Evolutionary conservation across 2,329 filamentous ascomycete genomes (phyloP), one percentile per base, ranked within the genome.

Genomic region (Colletotrichum tropicicola): DNA sequence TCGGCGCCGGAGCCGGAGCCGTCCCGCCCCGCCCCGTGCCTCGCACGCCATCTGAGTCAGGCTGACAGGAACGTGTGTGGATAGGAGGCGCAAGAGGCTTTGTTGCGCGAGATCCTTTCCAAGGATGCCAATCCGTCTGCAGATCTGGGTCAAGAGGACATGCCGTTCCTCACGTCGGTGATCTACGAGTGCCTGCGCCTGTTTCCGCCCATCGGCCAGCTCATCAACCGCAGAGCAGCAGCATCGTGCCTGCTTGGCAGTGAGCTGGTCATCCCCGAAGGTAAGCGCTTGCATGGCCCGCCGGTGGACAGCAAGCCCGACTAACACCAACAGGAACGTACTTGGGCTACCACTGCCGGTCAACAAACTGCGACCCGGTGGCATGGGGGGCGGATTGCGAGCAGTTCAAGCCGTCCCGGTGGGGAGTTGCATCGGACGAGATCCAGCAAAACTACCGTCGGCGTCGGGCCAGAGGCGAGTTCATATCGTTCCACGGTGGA

Each of bases 161-260:
- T 83, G 27, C 81, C 82, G 0, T 76, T 77, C 30, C 72, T 85
- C 6, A 81, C 78, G 1, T 73, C 82, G 0, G 75, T 81, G 23
- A 72, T 85, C 19, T 79, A 81, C 66, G 83, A 85, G 55, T 72
- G 75, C 21, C 75, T 85, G 12, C 80, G 83, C 2, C 74, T 85
- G 47, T 83, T 80, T 59, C 83, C 83, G 0, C 82, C 83, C 7
- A 79, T 85, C 53, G 79, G 76, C 0, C 82, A 85, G 62, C 74
- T 85, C 43, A 80, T 85, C 67, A 85, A 85, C 57, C 77, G 82
- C 6, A 76, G 77, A 4, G 77, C 76, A 0, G 66, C 68, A 41
- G 57, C 45, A 15, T 51, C 70, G 4, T 66, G 68, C 6, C 43
- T 69, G 2, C 69, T 76, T 13, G 72, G 74, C 12, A 65, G 71